phyloP scores from a whole-genome alignment of 257 asterid species.

The Solanum virginianum region DNA sequence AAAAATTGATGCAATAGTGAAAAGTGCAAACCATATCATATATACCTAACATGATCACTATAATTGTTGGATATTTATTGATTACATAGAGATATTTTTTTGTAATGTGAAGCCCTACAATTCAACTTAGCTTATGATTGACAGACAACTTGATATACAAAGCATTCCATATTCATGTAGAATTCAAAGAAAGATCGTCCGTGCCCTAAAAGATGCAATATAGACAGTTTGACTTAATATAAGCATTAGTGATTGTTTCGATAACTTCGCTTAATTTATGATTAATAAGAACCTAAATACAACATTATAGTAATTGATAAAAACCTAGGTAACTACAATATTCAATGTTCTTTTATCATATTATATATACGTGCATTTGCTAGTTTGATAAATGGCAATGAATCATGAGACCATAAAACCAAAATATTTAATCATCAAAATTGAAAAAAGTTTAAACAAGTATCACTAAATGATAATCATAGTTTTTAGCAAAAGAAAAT shows the following conservation, averaged over 20 bases:
- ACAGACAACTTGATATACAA: accelerated
- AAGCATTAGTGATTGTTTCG: not conserved
- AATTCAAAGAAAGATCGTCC: accelerated
- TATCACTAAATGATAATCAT: not conserved
- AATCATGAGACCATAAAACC: not conserved
- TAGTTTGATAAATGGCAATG: not conserved
- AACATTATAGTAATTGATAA: not conserved
- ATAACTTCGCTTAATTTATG: not conserved
- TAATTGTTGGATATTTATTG: not conserved
- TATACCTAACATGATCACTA: not conserved
- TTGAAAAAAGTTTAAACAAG: not conserved
- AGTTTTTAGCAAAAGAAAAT: not conserved
- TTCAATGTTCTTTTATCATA: not conserved
- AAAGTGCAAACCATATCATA: not conserved
- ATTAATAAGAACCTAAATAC: not conserved
- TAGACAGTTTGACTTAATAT: not conserved
- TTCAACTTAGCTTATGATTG: not conserved
- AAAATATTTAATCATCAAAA: not conserved
- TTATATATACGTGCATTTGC: not conserved
- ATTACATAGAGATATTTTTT: not conserved
- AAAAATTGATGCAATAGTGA: not conserved
- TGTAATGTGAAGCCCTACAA: not conserved
- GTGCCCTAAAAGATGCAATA: not conserved
- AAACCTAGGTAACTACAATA: not conserved
- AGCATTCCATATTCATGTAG: accelerated